Evolutionary conservation across 176 grass and related monocot species (phyloP).

Genomic region (Oryza brachyantha): DNA sequence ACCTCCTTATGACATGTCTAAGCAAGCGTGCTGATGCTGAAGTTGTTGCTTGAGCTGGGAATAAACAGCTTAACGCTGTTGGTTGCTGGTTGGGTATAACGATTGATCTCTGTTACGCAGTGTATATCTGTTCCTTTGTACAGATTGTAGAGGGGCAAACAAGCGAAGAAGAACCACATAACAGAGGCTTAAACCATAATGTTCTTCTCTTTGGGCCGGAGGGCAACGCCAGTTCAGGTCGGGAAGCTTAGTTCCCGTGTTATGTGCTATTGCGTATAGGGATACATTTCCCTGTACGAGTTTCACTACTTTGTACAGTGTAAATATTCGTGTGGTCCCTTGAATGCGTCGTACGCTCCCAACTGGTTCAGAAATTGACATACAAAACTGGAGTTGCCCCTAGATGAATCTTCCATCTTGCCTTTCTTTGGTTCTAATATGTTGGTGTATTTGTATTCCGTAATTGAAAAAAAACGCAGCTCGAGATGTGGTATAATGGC

Average conservation of each 20-base stretch:
- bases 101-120: background rate
- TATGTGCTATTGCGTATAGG: background rate
- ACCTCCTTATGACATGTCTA: slow-evolving; percentile 10
- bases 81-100: slow-evolving; percentile 8
- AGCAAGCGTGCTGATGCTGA: slow-evolving; percentile 8
- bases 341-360: background rate
- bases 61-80: slow-evolving; percentile 22
- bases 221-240: background rate
- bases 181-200: background rate
- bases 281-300: background rate
- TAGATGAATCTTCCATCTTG: background rate
- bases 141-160: slow-evolving; percentile 36
- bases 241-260: background rate
- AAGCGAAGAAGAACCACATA: background rate
- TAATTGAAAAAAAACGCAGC: background rate
- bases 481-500: background rate
- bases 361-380: background rate
- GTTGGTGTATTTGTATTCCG: background rate
- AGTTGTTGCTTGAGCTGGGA: slow-evolving; percentile 35
- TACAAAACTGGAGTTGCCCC: background rate
- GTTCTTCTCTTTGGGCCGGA: background rate
- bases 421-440: background rate
- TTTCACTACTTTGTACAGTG: background rate
- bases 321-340: background rate
- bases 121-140: slow-evolving; percentile 30